phyloP scores from a whole-genome alignment of 192 early-diverging fungal species.

The Entomortierella chlamydospora region DNA sequence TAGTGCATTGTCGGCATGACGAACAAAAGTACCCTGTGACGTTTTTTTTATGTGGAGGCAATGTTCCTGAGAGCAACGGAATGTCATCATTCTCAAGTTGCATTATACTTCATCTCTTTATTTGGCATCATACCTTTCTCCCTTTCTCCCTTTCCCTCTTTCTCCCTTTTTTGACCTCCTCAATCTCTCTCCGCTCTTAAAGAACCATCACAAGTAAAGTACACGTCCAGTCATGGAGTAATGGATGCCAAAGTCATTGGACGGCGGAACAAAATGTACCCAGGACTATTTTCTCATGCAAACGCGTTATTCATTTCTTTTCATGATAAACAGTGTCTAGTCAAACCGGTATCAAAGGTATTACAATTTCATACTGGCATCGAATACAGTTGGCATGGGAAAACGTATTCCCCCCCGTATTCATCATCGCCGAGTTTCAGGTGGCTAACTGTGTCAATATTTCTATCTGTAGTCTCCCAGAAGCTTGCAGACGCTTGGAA shows the following conservation, averaged over 20 bases:
- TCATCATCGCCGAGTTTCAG: background rate
- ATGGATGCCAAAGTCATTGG: background rate
- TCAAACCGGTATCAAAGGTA: slow-evolving; percentile 54
- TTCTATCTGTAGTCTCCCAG: slow-evolving; percentile 24
- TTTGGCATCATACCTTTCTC: background rate
- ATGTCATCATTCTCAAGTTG: background rate
- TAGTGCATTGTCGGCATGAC: too few relatives aligned
- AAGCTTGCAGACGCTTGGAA: slow-evolving; percentile 42
- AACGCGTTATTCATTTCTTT: background rate
- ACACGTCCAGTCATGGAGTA: background rate
- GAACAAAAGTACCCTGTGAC: background rate
- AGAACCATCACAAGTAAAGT: background rate
- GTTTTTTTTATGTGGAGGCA: background rate
- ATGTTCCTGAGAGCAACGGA: background rate
- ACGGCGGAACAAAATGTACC: too few relatives aligned
- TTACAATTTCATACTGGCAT: too few relatives aligned
- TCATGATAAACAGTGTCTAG: slow-evolving; percentile 27
- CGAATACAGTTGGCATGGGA: too few relatives aligned
- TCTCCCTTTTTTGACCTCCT: background rate
- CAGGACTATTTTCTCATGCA: too few relatives aligned
- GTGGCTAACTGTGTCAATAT: background rate
- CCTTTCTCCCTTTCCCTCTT: slow-evolving; percentile 2
- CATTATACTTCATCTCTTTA: background rate
- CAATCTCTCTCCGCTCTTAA: background rate
- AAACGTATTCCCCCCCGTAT: too few relatives aligned